Percentiles rank a stretch among this genome's conserved stretches.
Evolutionary conservation across 331 rosid genomes (phyloP).

Genomic region (Phaseolus coccineus): DNA sequence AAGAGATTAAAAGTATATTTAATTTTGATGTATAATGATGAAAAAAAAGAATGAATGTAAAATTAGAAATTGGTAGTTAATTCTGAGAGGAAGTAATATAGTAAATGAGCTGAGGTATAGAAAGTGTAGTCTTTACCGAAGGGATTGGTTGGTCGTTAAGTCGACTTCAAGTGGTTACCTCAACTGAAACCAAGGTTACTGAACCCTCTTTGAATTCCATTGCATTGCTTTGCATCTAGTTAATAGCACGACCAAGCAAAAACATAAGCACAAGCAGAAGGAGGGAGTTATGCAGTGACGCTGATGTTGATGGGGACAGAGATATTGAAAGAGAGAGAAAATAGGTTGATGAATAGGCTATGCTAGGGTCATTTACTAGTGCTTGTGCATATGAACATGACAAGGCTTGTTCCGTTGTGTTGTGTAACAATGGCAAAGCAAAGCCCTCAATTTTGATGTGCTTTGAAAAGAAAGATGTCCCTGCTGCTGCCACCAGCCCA

Average conservation of each 20-base stretch:
- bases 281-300: conserved; percentile 11
- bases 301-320: conserved; percentile 37
- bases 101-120: conserved; percentile 35
- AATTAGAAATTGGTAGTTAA: too few species aligned
- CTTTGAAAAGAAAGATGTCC: conserved; percentile 69
- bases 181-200: conserved; percentile 53
- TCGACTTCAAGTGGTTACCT: conserved; percentile 68
- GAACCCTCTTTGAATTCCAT: conserved; percentile 12
- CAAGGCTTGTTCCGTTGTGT: conserved; percentile 47
- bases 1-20: too few species aligned
- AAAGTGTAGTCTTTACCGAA: conserved; percentile 18
- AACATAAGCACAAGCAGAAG: conserved; percentile 20
- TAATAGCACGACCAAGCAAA: conserved; percentile 9
- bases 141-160: conserved; percentile 46
- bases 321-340: conserved; percentile 1
- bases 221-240: neutral
- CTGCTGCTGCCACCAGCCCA: conserved; percentile 56
- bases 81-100: too few species aligned
- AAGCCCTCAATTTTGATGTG: conserved; percentile 33
- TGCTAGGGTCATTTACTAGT: conserved; percentile 32
- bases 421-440: conserved; percentile 37
- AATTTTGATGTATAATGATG: too few species aligned
- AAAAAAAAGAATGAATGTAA: too few species aligned
- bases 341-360: neutral
- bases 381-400: conserved; percentile 34